phyloP scores from a whole-genome alignment of 2,329 filamentous ascomycete species.

The Metarhizium rileyi region DNA sequence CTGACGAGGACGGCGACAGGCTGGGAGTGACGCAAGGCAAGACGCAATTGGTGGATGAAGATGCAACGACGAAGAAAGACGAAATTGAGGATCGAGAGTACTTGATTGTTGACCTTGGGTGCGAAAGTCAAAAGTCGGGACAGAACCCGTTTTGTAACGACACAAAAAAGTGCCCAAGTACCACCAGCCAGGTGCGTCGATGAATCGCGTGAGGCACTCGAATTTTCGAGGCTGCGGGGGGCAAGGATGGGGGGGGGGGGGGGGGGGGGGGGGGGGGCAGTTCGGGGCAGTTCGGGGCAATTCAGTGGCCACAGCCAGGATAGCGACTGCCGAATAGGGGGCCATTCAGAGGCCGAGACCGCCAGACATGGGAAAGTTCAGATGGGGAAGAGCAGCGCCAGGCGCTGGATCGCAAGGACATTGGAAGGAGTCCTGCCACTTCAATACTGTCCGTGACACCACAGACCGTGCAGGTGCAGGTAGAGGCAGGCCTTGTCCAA shows the following conservation, averaged over 20 bases:
- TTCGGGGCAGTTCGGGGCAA: neutral
- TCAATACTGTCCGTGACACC: too few species aligned
- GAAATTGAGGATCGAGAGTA: neutral
- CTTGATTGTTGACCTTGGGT: neutral
- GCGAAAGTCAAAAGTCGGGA: neutral
- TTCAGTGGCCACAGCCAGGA: neutral
- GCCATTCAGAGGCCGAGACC: too few species aligned
- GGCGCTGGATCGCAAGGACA: too few species aligned
- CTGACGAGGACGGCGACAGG: too few species aligned
- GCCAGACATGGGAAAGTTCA: too few species aligned
- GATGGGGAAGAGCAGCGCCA: too few species aligned
- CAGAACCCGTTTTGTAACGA: neutral
- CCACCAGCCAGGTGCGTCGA: neutral
- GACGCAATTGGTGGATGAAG: neutral
- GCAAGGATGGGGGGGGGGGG: too few species aligned
- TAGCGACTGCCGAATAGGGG: neutral
- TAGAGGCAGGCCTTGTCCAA: too few species aligned
- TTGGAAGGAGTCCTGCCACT: too few species aligned
- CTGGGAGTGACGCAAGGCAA: neutral
- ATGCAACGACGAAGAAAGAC: neutral
- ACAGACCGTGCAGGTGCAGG: too few species aligned
- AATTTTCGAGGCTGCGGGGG: constrained; percentile 3
- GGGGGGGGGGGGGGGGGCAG: too few species aligned
- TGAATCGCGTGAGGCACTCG: constrained; percentile 9
- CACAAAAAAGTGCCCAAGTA: neutral